Conservation (phyloP, 306 rosid species). For the Corylus americana region DNA sequence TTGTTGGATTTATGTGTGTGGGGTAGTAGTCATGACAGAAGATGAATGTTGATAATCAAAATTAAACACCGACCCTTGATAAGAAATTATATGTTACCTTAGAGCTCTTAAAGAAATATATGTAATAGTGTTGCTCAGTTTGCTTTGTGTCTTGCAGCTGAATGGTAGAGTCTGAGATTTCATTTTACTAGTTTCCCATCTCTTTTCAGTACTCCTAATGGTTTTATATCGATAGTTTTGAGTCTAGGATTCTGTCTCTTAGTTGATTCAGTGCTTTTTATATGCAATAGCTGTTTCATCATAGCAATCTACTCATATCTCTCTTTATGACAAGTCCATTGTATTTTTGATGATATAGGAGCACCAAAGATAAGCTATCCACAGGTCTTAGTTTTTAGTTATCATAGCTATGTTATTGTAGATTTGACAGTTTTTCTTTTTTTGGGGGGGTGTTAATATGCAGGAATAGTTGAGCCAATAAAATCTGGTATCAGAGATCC, state of each 20-base stretch:
- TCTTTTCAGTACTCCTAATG: constrained; percentile 5
- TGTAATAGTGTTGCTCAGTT: background rate
- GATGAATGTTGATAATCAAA: background rate
- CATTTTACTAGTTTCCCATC: background rate
- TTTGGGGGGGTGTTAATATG: constrained; percentile 10
- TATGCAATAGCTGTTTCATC: background rate
- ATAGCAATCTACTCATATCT: background rate
- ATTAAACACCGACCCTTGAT: background rate
- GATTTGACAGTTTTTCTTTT: background rate
- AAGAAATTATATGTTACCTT: background rate
- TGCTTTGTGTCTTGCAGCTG: background rate
- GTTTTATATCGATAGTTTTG: background rate
- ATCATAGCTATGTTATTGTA: background rate
- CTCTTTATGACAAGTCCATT: background rate
- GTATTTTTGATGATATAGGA: background rate
- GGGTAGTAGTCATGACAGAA: background rate
- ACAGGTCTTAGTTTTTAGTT: background rate
- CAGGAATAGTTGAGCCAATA: constrained; percentile 89
- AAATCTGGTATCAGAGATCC: constrained; percentile 97
- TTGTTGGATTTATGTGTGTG: no score
- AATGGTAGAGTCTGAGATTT: no score
- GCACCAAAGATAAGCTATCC: background rate
- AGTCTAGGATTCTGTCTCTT: constrained; percentile 9
- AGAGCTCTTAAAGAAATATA: background rate
- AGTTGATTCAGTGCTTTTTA: constrained; percentile 1